Evolutionary conservation across 2,329 filamentous ascomycete genomes (phyloP), one percentile per base, ranked within the genome.

Genomic region (Trichophyton rubrum): DNA sequence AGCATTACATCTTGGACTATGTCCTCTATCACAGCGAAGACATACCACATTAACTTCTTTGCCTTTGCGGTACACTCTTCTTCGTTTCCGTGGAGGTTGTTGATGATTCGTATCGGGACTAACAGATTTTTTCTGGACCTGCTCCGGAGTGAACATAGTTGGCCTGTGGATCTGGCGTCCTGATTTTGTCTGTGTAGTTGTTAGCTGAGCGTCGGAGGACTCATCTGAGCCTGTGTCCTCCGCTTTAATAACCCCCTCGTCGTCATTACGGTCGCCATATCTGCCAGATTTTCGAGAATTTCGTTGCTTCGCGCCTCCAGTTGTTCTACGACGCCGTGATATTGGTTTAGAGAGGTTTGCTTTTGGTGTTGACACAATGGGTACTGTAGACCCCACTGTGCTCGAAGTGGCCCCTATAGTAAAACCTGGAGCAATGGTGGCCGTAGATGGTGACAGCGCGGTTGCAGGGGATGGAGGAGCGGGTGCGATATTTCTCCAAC

Each of bases 1-100:
- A 74, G 85, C 82, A 73, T 93, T 93, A 66, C 77, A 83, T n/a
- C 78, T 71, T 2, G 87, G 85, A 67, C 86, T 89, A 65, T 87
- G 82, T 8, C 87, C 85, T 65, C 89, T 79, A 59, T 85, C 81
- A 73, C 89, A 95, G 64, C 82, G 80, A 66, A 85, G 85, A 75
- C 89, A 93, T 35, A 87, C 72, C 71, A 75, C 73, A 61, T 71
- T 73, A 11, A 71, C 66, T 58, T 75, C 72, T 59, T 73, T 75
- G 20, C 70, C 70, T 60, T 73, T 82, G 64, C 73, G 77, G 64
- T 73, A 69, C 64, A 68, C 76, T 68, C 80, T 79, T 22, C 81
- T 83, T 64, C 84, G 80, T 73, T 85, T 85, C 63, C 80, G 76
- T 73, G 79, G 82, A 72, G 74, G 69, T 43, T 72, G 60, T 17